Percentiles rank a stretch among this genome's conserved stretches.
Evolutionary conservation across 345 rosid species (phyloP).

Genomic region (Streptanthus diversifolius): DNA sequence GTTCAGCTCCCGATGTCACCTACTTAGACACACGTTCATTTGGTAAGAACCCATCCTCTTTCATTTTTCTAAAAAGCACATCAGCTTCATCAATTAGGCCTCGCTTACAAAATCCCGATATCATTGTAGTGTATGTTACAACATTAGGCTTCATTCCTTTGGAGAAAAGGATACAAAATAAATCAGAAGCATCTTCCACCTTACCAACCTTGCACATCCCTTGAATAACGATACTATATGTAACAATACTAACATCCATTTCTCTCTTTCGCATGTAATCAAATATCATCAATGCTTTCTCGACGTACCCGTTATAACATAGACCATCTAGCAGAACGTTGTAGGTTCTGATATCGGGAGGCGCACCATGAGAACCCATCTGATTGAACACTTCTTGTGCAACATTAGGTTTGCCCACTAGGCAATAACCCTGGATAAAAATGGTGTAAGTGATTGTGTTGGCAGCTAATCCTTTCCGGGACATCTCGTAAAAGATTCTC

Average conservation of each 20-base stretch:
- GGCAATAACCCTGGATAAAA: conserved; percentile 28
- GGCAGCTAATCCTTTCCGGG: conserved; percentile 12
- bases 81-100: conserved; percentile 36
- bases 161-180: conserved; percentile 29
- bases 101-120: conserved; percentile 34
- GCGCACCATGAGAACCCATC: conserved; percentile 15
- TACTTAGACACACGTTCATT: conserved; percentile 16
- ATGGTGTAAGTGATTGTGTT: conserved; percentile 27
- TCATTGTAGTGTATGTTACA: conserved; percentile 33
- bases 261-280: conserved; percentile 11
- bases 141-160: conserved; percentile 41
- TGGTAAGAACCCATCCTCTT: conserved; percentile 25
- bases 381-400: conserved; percentile 22
- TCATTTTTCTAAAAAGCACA: conserved; percentile 36
- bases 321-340: conserved; percentile 30
- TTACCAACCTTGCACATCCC: conserved; percentile 42
- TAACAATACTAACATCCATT: conserved; percentile 26
- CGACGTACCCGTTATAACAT: conserved; percentile 11
- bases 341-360: conserved; percentile 26
- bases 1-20: background rate
- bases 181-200: conserved; percentile 36
- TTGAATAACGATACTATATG: conserved; percentile 34
- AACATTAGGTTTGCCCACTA: conserved; percentile 11
- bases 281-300: conserved; percentile 22
- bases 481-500: conserved; percentile 15